These are phyloP conservation scores for Pseudomassariella vexata DNA, from an alignment of 2,329 filamentous ascomycete genomes.

Conservation along the genomic window DNA sequence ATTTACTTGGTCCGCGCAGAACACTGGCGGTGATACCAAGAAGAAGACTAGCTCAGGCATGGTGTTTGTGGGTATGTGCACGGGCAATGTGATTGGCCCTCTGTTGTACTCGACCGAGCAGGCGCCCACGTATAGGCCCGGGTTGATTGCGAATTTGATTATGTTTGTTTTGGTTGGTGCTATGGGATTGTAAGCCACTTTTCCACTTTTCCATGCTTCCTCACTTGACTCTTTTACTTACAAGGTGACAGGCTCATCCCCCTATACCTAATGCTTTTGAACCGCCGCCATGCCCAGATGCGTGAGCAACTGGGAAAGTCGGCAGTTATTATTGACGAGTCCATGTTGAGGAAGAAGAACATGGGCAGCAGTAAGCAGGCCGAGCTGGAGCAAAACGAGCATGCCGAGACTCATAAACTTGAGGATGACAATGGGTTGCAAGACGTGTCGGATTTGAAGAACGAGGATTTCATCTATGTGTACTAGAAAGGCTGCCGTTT, in stretches of 20 bases:
- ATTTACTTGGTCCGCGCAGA: slow-evolving; percentile 51
- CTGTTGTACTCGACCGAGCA: slow-evolving; percentile 55
- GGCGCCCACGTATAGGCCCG: slow-evolving; percentile 50
- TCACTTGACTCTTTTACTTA: background rate
- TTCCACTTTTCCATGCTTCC: slow-evolving; percentile 8
- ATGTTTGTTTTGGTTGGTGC: slow-evolving; percentile 52
- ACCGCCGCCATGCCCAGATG: slow-evolving; percentile 37
- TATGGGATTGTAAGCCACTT: slow-evolving; percentile 26
- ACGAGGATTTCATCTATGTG: slow-evolving; percentile 61
- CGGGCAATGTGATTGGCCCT: slow-evolving; percentile 61
- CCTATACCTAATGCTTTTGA: slow-evolving; percentile 38
- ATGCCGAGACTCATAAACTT: slow-evolving; percentile 14
- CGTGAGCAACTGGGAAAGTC: slow-evolving; percentile 45
- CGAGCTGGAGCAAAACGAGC: slow-evolving; percentile 25
- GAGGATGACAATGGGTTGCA: slow-evolving; percentile 43
- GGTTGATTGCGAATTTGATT: slow-evolving; percentile 52
- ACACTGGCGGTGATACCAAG: slow-evolving; percentile 62
- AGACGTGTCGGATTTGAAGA: slow-evolving; percentile 60
- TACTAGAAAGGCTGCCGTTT: no score
- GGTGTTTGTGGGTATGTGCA: slow-evolving; percentile 55
- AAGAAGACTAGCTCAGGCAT: slow-evolving; percentile 57
- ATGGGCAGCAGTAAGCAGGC: slow-evolving; percentile 22
- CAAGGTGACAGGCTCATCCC: slow-evolving; percentile 21
- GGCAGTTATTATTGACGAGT: slow-evolving; percentile 40
- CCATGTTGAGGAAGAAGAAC: slow-evolving; percentile 25